Conservation (phyloP, 2,329 filamentous ascomycete genomes). For the Waltergamsia citrina region DNA sequence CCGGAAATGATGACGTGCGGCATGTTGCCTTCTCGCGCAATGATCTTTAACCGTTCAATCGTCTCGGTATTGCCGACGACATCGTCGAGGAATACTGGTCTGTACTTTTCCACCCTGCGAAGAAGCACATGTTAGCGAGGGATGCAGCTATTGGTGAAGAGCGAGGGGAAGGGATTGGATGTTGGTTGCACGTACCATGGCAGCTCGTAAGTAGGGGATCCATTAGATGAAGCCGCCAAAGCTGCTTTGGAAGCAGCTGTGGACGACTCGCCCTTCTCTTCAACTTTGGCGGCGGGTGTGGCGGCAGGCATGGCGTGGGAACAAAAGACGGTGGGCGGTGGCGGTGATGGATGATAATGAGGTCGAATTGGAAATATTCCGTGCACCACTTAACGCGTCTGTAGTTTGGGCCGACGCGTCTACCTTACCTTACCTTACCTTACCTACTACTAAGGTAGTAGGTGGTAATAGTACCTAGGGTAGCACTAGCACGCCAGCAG, state of each 20-base stretch:
- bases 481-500: no score
- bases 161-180: neutral
- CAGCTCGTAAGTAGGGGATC: conserved; percentile 57
- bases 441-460: no score
- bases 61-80: conserved; percentile 97
- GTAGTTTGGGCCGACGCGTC: no score
- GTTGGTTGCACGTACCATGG: conserved; percentile 53
- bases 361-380: no score
- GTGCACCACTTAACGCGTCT: no score
- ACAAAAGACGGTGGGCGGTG: no score
- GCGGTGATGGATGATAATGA: no score
- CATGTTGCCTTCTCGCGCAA: conserved; percentile 98
- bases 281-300: conserved; percentile 36
- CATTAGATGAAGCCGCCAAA: conserved; percentile 38
- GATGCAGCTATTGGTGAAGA: conserved; percentile 7
- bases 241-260: conserved; percentile 49
- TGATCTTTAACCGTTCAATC: conserved; percentile 94
- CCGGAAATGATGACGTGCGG: conserved; percentile 99
- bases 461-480: no score
- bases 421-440: no score
- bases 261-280: conserved; percentile 51
- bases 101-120: conserved; percentile 92
- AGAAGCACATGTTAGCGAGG: conserved; percentile 6
- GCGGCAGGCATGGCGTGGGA: no score
- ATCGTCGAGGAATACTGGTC: conserved; percentile 89